Conservation (phyloP, 2,329 filamentous ascomycete genomes). For the Pseudogymnoascus sp. region DNA sequence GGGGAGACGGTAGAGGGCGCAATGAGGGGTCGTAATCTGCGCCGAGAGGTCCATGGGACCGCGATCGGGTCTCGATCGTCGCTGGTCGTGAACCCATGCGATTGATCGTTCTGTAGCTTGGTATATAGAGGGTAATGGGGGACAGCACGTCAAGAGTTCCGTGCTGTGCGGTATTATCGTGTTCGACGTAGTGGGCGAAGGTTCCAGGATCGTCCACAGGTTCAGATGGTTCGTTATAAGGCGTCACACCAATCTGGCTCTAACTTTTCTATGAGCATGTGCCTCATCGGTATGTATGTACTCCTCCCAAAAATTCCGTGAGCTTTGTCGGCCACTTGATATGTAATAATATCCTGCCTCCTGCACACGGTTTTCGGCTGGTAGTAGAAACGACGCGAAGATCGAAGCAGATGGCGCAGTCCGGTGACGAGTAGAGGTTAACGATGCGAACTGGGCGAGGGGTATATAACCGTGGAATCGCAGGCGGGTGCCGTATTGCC, state of each 20-base stretch:
- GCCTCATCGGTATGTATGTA: slow-evolving; percentile 6
- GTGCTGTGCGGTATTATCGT: background rate
- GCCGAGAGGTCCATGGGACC: slow-evolving; percentile 22
- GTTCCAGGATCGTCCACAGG: background rate
- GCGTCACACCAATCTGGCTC: background rate
- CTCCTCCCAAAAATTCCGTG: background rate
- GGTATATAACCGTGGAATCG: background rate
- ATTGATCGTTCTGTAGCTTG: background rate
- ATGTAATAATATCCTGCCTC: slow-evolving; percentile 7
- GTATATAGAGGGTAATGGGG: background rate
- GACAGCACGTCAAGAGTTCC: background rate
- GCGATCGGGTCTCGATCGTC: slow-evolving; percentile 26
- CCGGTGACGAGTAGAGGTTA: background rate
- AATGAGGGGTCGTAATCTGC: slow-evolving; percentile 18
- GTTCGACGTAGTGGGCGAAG: background rate
- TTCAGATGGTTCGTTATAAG: background rate
- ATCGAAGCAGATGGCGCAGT: background rate
- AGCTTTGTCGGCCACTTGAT: background rate
- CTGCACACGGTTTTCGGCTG: background rate
- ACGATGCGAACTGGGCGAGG: background rate
- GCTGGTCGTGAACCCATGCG: slow-evolving; percentile 25
- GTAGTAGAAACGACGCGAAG: background rate
- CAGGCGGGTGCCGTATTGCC: background rate
- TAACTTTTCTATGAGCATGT: background rate
- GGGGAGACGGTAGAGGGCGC: slow-evolving; percentile 46